Evolutionary conservation across 305 asterid genomes (phyloP), one percentile per base, ranked within the genome.

Genomic region (Plantago coronopus): DNA sequence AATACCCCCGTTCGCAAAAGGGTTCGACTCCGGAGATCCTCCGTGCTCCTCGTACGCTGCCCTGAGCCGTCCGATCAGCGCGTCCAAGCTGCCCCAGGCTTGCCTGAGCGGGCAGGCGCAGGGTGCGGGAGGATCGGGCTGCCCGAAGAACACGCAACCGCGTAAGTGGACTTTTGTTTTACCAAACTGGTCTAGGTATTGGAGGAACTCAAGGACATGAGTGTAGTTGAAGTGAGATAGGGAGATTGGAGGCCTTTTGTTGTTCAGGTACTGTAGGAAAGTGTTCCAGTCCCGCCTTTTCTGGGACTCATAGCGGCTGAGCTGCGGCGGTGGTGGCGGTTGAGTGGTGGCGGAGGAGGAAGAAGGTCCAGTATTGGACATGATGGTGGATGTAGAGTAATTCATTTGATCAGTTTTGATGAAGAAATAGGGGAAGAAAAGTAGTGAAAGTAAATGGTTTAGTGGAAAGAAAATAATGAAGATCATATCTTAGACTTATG

Each of bases 51-150:
- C 97, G 58, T 80, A 89, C 2, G 97, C 97, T 4, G 97, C 97
- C 43, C 97, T 66, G 14, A 89, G 89, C 59, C 97, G 74, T 1
- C 96, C 96, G 29, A 88, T 86, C 13, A 88, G 55, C 2, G 96
- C 96, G 68, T 88, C 96, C 38, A 88, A 83, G 79, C 96, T 86
- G 31, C 96, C 96, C 96, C 96, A 88, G 2, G 96, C 96, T 75
- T 88, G 96, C 69, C 91, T 69, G 18, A 88, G 67, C 6, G 96
- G 96, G 57, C 96, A 86, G 60, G 88, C 83, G 73, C 97, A 89
- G 0, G 97, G 95, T 0, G 83, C 94, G 0, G 97, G 97, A 4
- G 95, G 97, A 20, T 86, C 95, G 13, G 97, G 97, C 66, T 84
- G 95, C 53, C 97, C 97, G 69, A 84, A 89, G 17, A 86, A 89